Percentiles rank a stretch among this genome's conserved stretches.
phyloP scores from a whole-genome alignment of 164 flowering plant species.

The Chimonanthus salicifolius region DNA sequence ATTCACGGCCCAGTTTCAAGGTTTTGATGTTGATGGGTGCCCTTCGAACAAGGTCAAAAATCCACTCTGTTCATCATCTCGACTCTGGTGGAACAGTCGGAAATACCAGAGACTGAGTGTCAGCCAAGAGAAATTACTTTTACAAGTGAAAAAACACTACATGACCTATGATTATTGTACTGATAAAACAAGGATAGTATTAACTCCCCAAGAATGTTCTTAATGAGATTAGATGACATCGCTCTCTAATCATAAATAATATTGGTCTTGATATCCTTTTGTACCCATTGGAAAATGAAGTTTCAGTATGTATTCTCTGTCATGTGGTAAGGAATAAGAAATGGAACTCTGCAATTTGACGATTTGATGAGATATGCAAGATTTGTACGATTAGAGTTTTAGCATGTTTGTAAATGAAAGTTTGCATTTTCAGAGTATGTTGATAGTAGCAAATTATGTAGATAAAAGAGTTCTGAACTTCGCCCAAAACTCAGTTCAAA shows the following conservation, averaged over 20 bases:
- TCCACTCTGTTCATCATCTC: slow-evolving; percentile 13
- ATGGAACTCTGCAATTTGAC: not conserved
- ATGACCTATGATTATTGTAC: slow-evolving; percentile 57
- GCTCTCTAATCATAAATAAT: not conserved
- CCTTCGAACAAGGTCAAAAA: not conserved
- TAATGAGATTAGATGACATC: not conserved
- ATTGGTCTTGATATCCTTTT: not conserved
- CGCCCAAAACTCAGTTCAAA: too few species aligned
- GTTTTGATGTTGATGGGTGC: slow-evolving; percentile 46
- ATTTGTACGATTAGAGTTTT: too few species aligned
- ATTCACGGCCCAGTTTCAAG: slow-evolving; percentile 39
- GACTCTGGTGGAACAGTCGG: slow-evolving; percentile 45
- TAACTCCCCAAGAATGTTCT: slow-evolving; percentile 43
- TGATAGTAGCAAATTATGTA: too few species aligned
- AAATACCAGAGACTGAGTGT: slow-evolving; percentile 26
- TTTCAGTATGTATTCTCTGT: not conserved
- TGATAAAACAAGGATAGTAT: slow-evolving; percentile 31
- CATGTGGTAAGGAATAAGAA: too few species aligned
- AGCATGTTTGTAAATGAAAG: too few species aligned
- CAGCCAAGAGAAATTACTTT: slow-evolving; percentile 16
- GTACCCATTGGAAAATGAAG: not conserved
- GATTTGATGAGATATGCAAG: not conserved
- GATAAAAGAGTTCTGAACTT: too few species aligned
- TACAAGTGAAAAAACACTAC: slow-evolving; percentile 25
- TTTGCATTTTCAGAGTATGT: too few species aligned